A percentile compares a stretch with the other conserved stretches of the same genome.
Conservation (phyloP, 2,329 filamentous ascomycete genomes). For the Alternaria sp. region DNA sequence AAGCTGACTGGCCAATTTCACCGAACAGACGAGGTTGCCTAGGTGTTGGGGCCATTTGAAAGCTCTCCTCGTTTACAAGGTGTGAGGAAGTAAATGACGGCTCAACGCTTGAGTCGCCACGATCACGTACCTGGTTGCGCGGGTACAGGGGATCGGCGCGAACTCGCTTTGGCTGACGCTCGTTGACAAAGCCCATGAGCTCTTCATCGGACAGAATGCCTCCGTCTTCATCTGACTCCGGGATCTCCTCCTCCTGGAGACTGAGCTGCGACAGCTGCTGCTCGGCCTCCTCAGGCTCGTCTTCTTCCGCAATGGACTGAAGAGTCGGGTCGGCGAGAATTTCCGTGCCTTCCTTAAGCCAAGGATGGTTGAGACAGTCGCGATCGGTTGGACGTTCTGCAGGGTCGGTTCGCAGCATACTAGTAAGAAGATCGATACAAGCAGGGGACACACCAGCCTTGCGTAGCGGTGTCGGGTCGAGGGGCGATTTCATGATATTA, state of each 20-base stretch:
- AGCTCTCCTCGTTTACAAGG: slow-evolving; percentile 35
- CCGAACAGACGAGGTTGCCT: slow-evolving; percentile 61
- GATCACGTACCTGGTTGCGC: slow-evolving; percentile 47
- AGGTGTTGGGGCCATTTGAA: slow-evolving; percentile 31
- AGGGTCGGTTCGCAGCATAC: slow-evolving; percentile 84
- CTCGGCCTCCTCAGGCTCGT: slow-evolving; percentile 64
- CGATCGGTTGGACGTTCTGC: slow-evolving; percentile 75
- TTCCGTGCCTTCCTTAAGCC: slow-evolving; percentile 67
- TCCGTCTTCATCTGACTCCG: slow-evolving; percentile 35
- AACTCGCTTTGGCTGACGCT: slow-evolving; percentile 53
- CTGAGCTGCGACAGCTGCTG: slow-evolving; percentile 58
- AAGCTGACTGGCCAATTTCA: slow-evolving; percentile 63
- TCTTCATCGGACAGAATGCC: slow-evolving; percentile 41
- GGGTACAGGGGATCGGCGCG: slow-evolving; percentile 49
- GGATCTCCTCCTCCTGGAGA: slow-evolving; percentile 52
- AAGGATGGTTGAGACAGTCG: slow-evolving; percentile 73
- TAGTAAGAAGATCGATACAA: slow-evolving; percentile 75
- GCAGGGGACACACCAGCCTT: slow-evolving; percentile 64
- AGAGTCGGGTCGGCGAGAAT: slow-evolving; percentile 38
- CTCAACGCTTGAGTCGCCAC: slow-evolving; percentile 48
- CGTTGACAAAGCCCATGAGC: slow-evolving; percentile 37
- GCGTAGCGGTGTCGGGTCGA: slow-evolving; percentile 71
- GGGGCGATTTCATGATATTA: slow-evolving; percentile 79
- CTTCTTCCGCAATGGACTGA: slow-evolving; percentile 58
- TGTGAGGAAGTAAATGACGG: slow-evolving; percentile 45